Percentiles rank a stretch among this genome's conserved stretches.
These are phyloP conservation scores for Penicillium sp. DNA, from an alignment of 2,329 filamentous ascomycete species.

Conservation along the genomic window DNA sequence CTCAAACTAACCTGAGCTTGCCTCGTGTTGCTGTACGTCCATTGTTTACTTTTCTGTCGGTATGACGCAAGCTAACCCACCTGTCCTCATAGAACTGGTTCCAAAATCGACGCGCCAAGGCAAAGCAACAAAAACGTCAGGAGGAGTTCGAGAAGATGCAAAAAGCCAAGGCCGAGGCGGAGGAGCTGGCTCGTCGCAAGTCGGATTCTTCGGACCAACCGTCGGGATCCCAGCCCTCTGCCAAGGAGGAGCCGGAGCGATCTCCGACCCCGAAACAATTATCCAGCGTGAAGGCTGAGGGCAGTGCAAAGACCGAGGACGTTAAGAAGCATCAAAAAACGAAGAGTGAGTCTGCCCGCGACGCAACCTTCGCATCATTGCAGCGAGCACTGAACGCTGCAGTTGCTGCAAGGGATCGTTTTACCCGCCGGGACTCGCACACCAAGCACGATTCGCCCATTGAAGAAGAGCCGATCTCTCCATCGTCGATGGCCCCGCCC, in stretches of 20 bases:
- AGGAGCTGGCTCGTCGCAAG: conserved; percentile 35
- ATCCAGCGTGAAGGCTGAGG: conserved; percentile 21
- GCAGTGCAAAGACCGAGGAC: conserved; percentile 12
- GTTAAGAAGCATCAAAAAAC: conserved; percentile 38
- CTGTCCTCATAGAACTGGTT: conserved; percentile 50
- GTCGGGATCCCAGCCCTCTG: conserved; percentile 23
- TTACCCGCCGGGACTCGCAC: conserved; percentile 22
- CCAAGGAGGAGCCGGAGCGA: conserved; percentile 26
- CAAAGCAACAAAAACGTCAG: conserved; percentile 52
- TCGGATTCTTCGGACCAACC: conserved; percentile 24
- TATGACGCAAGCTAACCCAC: not conserved
- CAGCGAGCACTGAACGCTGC: conserved; percentile 46
- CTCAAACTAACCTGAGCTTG: conserved; percentile 50
- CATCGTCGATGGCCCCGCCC: conserved; percentile 27
- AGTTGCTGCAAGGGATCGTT: conserved; percentile 39
- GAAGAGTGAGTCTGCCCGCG: conserved; percentile 39
- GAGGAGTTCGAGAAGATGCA: conserved; percentile 51
- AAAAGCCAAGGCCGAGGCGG: conserved; percentile 37
- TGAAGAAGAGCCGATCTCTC: conserved; percentile 31
- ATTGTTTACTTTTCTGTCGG: not conserved
- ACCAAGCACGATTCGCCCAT: conserved; percentile 17
- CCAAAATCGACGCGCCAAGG: conserved; percentile 53
- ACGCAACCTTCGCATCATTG: conserved; percentile 46
- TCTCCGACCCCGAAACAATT: conserved; percentile 28
- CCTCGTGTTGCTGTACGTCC: conserved; percentile 51